Evolutionary conservation across 331 rosid species (phyloP).

Genomic region (Prunus yedoensis): DNA sequence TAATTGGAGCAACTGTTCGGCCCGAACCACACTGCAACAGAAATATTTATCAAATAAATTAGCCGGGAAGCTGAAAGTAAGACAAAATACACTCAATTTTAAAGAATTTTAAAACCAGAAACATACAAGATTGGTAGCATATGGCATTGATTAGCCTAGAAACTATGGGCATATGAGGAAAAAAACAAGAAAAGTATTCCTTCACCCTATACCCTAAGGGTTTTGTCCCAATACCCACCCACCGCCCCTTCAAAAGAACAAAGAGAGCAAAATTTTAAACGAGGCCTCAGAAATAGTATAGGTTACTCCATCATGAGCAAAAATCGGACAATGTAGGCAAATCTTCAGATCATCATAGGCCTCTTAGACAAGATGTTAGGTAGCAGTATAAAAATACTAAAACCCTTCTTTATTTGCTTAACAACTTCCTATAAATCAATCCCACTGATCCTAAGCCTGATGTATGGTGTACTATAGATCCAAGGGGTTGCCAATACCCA

Average conservation of each 20-base stretch:
- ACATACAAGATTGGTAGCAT: not conserved
- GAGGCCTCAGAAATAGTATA: conserved; percentile 33
- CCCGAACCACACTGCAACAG: conserved; percentile 81
- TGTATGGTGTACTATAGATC: not conserved
- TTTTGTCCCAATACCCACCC: not conserved
- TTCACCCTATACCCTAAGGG: not conserved
- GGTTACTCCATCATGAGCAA: conserved; percentile 16
- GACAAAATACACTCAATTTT: not conserved
- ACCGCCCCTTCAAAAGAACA: not conserved
- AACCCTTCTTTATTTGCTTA: not conserved
- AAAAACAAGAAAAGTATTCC: not conserved
- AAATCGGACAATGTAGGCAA: conserved; percentile 32
- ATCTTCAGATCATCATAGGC: conserved; percentile 26
- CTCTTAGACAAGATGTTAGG: not conserved
- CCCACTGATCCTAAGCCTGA: not conserved
- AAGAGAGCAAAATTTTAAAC: not conserved
- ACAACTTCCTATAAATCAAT: not conserved
- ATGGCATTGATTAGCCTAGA: not conserved
- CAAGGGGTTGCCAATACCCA: not conserved
- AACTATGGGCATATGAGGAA: not conserved
- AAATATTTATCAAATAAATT: not conserved
- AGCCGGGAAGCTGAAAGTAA: not conserved
- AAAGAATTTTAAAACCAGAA: not conserved
- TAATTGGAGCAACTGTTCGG: conserved; percentile 86
- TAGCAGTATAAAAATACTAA: not conserved